Evolutionary conservation across 139 green algal genomes (phyloP).

Genomic region (Tetraselmis striata): DNA sequence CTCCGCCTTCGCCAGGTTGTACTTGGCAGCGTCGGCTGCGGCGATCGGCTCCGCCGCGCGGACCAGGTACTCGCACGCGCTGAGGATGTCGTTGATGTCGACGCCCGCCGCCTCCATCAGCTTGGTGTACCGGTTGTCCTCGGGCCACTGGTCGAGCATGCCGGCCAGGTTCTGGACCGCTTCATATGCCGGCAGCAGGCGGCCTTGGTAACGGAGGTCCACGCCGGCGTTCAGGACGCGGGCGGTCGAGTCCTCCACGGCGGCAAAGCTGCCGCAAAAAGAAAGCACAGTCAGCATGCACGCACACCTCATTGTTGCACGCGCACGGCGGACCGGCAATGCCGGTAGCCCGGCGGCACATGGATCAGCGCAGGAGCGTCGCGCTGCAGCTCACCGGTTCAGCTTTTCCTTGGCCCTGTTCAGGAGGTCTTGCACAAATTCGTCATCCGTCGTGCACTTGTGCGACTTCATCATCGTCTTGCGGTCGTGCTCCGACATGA

Average conservation of each 20-base stretch:
- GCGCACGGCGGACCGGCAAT: no score
- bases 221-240: constrained; percentile 4
- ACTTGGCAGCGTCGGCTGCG: not conserved
- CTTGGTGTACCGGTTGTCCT: not conserved
- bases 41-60: not conserved
- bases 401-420: not conserved
- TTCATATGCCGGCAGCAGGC: constrained; percentile 3
- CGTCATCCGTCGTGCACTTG: not conserved
- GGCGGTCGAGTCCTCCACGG: constrained; percentile 6
- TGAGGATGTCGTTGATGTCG: not conserved
- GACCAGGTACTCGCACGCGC: not conserved
- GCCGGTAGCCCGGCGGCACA: no score
- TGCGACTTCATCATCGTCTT: constrained; percentile 7
- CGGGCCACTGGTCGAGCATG: not conserved
- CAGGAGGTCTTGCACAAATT: not conserved
- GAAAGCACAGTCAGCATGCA: no score
- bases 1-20: not conserved
- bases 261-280: not conserved
- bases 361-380: no score
- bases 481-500: constrained; percentile 7
- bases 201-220: constrained; percentile 4
- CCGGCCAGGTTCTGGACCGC: not conserved
- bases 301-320: no score
- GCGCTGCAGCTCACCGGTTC: not conserved
- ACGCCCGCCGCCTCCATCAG: not conserved